Conservation (phyloP, 2,329 filamentous ascomycete species). For the Penicillium verrucosum region DNA sequence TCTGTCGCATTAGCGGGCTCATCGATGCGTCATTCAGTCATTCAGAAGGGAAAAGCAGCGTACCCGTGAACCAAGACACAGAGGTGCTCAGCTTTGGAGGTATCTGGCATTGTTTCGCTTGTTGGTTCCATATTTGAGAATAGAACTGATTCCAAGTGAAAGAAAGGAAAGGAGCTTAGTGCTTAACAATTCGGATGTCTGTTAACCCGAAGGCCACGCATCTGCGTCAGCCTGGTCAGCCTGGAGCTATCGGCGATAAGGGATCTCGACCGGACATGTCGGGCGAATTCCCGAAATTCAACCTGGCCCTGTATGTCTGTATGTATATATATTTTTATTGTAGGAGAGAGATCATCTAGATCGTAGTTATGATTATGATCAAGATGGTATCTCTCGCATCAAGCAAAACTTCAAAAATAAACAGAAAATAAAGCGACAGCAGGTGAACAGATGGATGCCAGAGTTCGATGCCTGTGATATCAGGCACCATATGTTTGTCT, state of each 20-base stretch:
- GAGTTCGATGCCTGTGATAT: background rate
- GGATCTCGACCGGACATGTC: background rate
- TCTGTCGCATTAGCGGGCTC: conserved; percentile 9
- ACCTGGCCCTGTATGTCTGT: background rate
- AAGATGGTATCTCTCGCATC: background rate
- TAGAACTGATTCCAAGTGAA: background rate
- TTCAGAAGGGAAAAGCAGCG: conserved; percentile 20
- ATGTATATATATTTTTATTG: background rate
- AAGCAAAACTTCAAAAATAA: background rate
- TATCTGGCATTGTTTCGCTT: conserved; percentile 8
- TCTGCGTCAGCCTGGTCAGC: conserved; percentile 2
- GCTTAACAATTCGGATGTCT: background rate
- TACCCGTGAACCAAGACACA: conserved; percentile 63
- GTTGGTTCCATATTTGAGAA: background rate
- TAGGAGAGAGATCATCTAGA: background rate
- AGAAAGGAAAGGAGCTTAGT: background rate
- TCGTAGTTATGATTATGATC: background rate
- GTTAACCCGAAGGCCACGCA: conserved; percentile 5
- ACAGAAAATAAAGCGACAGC: background rate
- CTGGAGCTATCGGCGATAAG: conserved; percentile 12
- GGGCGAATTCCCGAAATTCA: background rate
- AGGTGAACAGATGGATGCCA: background rate
- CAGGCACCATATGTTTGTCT: conserved; percentile 3
- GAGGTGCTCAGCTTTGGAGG: conserved; percentile 49
- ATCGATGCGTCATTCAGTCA: conserved; percentile 15